Evolutionary conservation across 305 asterid species (phyloP).

Genomic region (Ilex paraguariensis): DNA sequence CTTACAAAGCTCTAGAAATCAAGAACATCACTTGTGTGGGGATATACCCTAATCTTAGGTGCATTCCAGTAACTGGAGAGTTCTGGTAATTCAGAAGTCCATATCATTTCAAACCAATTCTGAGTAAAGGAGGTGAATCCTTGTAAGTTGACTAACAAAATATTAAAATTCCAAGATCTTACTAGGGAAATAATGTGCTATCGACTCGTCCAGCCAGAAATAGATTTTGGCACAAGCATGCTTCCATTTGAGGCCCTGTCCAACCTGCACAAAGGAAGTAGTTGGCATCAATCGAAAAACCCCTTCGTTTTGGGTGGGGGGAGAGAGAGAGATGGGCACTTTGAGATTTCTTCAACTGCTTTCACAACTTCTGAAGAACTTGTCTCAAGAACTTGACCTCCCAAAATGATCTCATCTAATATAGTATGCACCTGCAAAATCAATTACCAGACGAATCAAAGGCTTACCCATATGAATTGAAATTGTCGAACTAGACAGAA

Average conservation of each 20-base stretch:
- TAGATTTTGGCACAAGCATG: conserved; percentile 35
- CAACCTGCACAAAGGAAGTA: conserved; percentile 51
- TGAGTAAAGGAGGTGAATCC: too few species aligned
- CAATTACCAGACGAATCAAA: neutral
- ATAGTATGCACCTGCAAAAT: conserved; percentile 68
- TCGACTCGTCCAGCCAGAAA: conserved; percentile 65
- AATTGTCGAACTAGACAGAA: too few species aligned
- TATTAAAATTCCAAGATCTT: neutral
- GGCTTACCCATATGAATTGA: too few species aligned
- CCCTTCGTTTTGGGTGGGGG: neutral
- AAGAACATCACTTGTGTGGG: too few species aligned
- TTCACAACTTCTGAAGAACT: conserved; percentile 66
- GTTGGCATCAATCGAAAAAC: conserved; percentile 4
- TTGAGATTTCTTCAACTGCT: conserved; percentile 81
- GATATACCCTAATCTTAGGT: too few species aligned
- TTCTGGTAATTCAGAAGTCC: too few species aligned
- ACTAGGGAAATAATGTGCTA: conserved; percentile 27
- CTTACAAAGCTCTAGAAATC: too few species aligned
- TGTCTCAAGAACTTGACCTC: conserved; percentile 95
- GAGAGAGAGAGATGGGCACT: conserved; percentile 30
- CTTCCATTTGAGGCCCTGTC: conserved; percentile 48
- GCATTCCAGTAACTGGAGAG: too few species aligned
- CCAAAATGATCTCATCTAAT: conserved; percentile 83
- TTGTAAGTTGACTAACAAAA: too few species aligned
- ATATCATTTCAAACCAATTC: too few species aligned